Evolutionary conservation across 2,329 filamentous ascomycete genomes (phyloP).

Genomic region (Neonectria neomacrospora): DNA sequence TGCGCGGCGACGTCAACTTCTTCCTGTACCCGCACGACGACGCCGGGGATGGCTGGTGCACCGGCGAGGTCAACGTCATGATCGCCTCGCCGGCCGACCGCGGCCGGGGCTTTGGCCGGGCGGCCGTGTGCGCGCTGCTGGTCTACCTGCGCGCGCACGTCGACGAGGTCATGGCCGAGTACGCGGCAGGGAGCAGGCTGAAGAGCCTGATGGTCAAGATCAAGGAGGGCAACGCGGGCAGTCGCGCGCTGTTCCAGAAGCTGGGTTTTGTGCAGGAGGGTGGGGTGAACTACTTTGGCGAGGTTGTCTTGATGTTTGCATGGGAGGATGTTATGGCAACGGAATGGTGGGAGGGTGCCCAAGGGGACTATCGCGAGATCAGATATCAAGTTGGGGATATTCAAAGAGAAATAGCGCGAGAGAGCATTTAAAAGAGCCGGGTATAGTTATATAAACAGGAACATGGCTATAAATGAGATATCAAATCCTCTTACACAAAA

Average conservation of each 20-base stretch:
- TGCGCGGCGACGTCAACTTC: conserved; percentile 83
- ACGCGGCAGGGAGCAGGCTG: conserved; percentile 44
- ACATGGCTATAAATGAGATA: neutral
- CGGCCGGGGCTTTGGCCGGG: conserved; percentile 71
- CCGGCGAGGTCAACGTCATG: conserved; percentile 90
- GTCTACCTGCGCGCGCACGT: conserved; percentile 71
- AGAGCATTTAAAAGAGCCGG: neutral
- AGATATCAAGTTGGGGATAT: conserved; percentile 30
- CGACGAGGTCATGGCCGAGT: conserved; percentile 62
- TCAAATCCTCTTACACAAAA: neutral
- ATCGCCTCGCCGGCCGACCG: conserved; percentile 71
- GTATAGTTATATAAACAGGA: neutral
- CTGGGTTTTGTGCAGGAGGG: conserved; percentile 65
- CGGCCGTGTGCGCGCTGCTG: conserved; percentile 75
- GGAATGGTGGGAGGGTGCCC: conserved; percentile 39
- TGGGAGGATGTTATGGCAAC: conserved; percentile 43
- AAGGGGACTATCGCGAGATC: conserved; percentile 38
- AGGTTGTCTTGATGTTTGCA: conserved; percentile 62
- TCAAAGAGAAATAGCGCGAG: neutral
- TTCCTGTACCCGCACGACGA: conserved; percentile 74
- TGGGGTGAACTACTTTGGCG: conserved; percentile 68
- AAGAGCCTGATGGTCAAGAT: conserved; percentile 66
- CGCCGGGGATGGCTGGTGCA: conserved; percentile 43
- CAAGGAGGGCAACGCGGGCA: conserved; percentile 64
- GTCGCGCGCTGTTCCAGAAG: conserved; percentile 62